Base-by-base conservation (phyloP, 345 rosid species). In the Acer yangbiense region DNA sequence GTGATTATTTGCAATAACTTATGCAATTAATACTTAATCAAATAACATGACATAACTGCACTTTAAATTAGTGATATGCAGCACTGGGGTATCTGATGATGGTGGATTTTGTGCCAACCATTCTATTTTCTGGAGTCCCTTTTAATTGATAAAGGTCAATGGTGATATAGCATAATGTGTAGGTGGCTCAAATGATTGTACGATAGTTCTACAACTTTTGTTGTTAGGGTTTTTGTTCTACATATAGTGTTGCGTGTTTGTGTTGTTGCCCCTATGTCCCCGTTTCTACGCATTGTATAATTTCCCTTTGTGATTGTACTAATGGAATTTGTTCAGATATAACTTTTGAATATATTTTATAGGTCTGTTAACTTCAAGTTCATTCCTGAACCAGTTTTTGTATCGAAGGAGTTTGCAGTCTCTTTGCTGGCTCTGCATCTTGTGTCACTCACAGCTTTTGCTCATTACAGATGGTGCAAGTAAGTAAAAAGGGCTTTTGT, bases 331-430 rank as follows among this genome's bases (percentile, higher is more conserved):
- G 74, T 79, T 76, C 79, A 72, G 50, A n/a, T 55, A 68, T 77
- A 65, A 73, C 57, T 71, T 79, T 55, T 32, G 35, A 14, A 62
- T 48, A 48, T 80, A 52, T 88, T 69, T 79, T 73, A 76, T 88
- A 95, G 99, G 99, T 96, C 99, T 83, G 98, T 96, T 58, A 96
- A 96, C 91, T 92, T 96, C 94, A 96, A 94, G 82, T 96, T 96
- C 66, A 81, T 94, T 79, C 94, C 97, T 62, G 97, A 96, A 83
- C 89, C 87, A 76, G 71, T 91, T 79, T 96, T 96, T 85, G 86
- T 96, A 72, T 94, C 98, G 29, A 96, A 90, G 88, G 89, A 83
- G 85, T 94, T 96, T 89, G 96, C 98, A 43, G 23, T 89, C 76
- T 82, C 90, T 77, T 90, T 96, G 90, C 89, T 96, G 81, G 61